Percentiles rank a stretch among this genome's conserved stretches.
Evolutionary conservation across 495 filamentous ascomycete species (phyloP).

Genomic region (Darksidea phi): DNA sequence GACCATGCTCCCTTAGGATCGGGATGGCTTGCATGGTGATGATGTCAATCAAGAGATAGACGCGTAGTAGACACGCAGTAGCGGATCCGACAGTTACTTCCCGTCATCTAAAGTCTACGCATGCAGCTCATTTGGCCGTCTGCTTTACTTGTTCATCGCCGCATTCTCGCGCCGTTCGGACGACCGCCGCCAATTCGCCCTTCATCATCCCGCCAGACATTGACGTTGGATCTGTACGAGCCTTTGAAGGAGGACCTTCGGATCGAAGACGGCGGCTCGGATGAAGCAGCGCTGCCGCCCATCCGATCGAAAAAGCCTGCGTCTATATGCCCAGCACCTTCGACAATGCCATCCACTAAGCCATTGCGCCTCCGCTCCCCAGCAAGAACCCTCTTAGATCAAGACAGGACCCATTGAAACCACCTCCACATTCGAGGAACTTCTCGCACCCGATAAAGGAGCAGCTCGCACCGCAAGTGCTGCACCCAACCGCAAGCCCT

Average conservation of each 20-base stretch:
- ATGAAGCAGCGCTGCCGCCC: slow-evolving; percentile 14
- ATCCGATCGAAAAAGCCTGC: slow-evolving; percentile 3
- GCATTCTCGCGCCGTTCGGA: not conserved
- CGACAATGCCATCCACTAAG: not conserved
- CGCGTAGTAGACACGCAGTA: not conserved
- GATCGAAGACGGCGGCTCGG: not conserved
- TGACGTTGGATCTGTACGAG: slow-evolving; percentile 1
- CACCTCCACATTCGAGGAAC: not conserved
- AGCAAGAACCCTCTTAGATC: slow-evolving; percentile 5
- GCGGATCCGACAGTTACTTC: not conserved
- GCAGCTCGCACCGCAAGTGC: slow-evolving; percentile 1
- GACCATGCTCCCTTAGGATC: not conserved
- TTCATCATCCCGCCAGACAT: not conserved
- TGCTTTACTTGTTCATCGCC: not conserved
- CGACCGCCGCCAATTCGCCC: slow-evolving; percentile 13
- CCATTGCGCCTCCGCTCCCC: not conserved
- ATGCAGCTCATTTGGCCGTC: not conserved
- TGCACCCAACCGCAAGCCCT: not conserved
- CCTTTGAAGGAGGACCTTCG: not conserved
- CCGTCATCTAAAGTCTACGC: not conserved
- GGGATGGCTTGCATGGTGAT: not conserved
- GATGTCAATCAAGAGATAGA: slow-evolving; percentile 3
- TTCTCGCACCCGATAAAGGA: slow-evolving; percentile 10
- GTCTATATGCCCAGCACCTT: not conserved
- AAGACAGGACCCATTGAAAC: not conserved